Evolutionary conservation across 1,284 basidiomycete species (phyloP).

Genomic region (Moesziomyces aphidis): DNA sequence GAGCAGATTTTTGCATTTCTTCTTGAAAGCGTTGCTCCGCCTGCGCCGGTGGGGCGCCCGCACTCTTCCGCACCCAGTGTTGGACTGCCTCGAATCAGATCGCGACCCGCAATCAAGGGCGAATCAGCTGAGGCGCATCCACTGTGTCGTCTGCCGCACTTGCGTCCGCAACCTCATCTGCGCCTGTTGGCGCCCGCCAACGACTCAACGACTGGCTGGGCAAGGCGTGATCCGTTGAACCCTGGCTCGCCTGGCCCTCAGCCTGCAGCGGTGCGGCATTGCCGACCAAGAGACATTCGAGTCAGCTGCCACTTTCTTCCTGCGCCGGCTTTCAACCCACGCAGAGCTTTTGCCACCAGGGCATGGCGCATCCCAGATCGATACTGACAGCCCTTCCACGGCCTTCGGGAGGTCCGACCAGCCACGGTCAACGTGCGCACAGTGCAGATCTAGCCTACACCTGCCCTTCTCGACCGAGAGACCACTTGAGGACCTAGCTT

Average conservation of each 20-base stretch:
- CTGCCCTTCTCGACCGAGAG: neutral
- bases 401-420: neutral
- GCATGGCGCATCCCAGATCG: neutral
- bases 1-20: constrained; percentile 32
- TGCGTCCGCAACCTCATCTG: neutral
- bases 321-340: neutral
- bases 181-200: neutral
- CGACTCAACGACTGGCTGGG: neutral
- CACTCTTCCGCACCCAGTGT: constrained; percentile 5
- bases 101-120: constrained; percentile 1
- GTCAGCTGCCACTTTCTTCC: neutral
- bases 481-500: too few relatives aligned
- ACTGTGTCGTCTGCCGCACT: constrained; percentile 32
- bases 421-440: constrained; percentile 1
- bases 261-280: neutral
- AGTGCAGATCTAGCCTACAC: neutral
- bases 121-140: constrained; percentile 8
- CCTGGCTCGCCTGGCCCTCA: neutral
- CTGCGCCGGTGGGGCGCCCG: constrained; percentile 5
- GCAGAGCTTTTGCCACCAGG: too few relatives aligned
- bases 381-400: neutral
- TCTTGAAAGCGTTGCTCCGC: neutral
- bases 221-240: constrained; percentile 11
- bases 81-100: constrained; percentile 10
- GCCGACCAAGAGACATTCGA: neutral